These are phyloP conservation scores for Neurospora sp. DNA, from an alignment of 495 filamentous ascomycete genomes.

Conservation along the genomic window DNA sequence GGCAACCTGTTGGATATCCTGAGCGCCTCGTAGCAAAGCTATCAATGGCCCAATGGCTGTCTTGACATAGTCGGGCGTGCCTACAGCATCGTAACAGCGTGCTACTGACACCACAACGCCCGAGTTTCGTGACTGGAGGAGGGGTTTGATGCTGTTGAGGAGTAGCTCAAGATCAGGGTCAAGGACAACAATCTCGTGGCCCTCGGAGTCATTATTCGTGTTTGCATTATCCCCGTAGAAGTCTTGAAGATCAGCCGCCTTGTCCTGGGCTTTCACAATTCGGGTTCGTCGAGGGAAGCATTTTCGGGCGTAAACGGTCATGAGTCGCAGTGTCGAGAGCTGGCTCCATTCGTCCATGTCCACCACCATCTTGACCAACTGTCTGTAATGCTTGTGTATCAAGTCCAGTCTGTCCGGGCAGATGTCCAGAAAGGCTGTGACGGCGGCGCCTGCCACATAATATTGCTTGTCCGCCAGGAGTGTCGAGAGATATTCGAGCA, in stretches of 20 bases:
- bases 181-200: constrained; percentile 49
- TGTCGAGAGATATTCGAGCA: constrained; percentile 65
- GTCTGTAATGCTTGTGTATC: constrained; percentile 80
- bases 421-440: constrained; percentile 77
- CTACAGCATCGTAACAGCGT: constrained; percentile 74
- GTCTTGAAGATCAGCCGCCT: constrained; percentile 40
- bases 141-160: constrained; percentile 63
- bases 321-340: constrained; percentile 64
- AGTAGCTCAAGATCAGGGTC: constrained; percentile 81
- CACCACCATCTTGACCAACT: constrained; percentile 76
- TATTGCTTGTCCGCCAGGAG: constrained; percentile 87
- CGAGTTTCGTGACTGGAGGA: constrained; percentile 88
- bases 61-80: constrained; percentile 60
- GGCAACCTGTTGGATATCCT: constrained; percentile 79
- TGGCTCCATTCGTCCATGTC: constrained; percentile 99
- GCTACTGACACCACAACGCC: constrained; percentile 84
- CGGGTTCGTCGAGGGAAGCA: constrained; percentile 75
- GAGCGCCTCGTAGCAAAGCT: constrained; percentile 69
- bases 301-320: constrained; percentile 74
- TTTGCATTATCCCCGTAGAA: constrained; percentile 61
- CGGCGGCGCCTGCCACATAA: constrained; percentile 86
- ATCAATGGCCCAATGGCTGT: constrained; percentile 71
- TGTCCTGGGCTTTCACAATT: constrained; percentile 29
- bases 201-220: constrained; percentile 19
- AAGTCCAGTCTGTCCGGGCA: constrained; percentile 79